Evolutionary conservation across 164 flowering plant species (phyloP).

Genomic region (Cinnamomum micranthum): DNA sequence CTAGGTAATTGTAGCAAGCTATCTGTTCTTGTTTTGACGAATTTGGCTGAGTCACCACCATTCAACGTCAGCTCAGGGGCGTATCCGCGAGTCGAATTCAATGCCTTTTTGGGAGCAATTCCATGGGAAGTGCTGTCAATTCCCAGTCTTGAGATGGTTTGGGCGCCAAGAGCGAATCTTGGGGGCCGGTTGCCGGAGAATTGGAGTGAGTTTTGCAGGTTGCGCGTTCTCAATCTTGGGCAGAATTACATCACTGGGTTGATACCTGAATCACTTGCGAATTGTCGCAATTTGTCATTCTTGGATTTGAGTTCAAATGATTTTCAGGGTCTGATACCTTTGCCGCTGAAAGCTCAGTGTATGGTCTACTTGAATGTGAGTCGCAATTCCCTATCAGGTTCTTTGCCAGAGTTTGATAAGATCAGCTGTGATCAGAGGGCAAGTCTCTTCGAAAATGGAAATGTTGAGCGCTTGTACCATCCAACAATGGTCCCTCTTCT

Average conservation of each 20-base stretch:
- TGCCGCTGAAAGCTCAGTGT: conserved; percentile 46
- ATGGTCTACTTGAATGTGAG: conserved; percentile 65
- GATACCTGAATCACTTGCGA: conserved; percentile 39
- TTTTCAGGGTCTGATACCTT: conserved; percentile 42
- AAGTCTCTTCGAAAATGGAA: conserved; percentile 20
- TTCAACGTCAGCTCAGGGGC: conserved; percentile 8
- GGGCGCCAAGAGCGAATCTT: conserved; percentile 79
- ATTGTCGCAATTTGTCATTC: conserved; percentile 46
- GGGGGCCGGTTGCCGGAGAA: conserved; percentile 43
- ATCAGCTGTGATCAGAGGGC: conserved; percentile 27
- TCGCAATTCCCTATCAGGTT: conserved; percentile 45
- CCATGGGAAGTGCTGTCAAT: conserved; percentile 43
- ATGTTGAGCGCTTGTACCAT: conserved; percentile 14
- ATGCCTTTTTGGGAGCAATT: conserved; percentile 54
- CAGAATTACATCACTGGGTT: conserved; percentile 48
- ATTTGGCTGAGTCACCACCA: conserved; percentile 33
- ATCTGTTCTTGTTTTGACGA: conserved; percentile 46
- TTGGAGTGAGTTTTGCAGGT: conserved; percentile 39
- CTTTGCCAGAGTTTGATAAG: conserved; percentile 33
- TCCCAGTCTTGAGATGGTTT: conserved; percentile 46
- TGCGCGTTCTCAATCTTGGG: conserved; percentile 50
- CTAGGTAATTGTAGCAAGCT: conserved; percentile 46
- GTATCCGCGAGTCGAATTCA: conserved; percentile 45
- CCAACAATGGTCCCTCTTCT: conserved; percentile 1
- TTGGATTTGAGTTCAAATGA: conserved; percentile 65